Conservation (phyloP, 1,284 basidiomycete genomes). For the Irpex lacteus region DNA sequence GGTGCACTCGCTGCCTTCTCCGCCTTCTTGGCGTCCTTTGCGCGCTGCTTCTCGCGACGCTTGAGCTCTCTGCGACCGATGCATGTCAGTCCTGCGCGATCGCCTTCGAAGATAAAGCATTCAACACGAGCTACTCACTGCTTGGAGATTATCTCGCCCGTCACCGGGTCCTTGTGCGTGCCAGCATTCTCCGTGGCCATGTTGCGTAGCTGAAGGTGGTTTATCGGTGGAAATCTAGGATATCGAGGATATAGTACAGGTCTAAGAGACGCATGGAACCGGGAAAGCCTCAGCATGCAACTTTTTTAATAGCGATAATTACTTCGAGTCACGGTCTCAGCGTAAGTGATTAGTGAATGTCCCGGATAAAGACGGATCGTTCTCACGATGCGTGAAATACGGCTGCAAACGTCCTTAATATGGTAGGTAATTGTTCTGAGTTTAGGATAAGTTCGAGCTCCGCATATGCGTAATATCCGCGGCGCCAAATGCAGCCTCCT, state of each 20-base stretch:
- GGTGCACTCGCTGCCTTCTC: constrained; percentile 63
- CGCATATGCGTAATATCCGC: neutral
- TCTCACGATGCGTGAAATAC: neutral
- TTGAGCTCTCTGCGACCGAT: constrained; percentile 76
- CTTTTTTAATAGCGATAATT: constrained; percentile 14
- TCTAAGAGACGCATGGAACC: constrained; percentile 15
- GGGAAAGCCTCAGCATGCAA: constrained; percentile 31
- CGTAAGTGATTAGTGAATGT: neutral
- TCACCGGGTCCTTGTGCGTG: constrained; percentile 81
- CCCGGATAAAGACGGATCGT: neutral
- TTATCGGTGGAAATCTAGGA: constrained; percentile 11
- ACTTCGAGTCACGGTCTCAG: constrained; percentile 9
- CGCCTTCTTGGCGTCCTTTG: constrained; percentile 84
- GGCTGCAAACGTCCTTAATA: neutral
- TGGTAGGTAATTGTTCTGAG: neutral
- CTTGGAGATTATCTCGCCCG: constrained; percentile 95
- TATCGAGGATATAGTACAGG: constrained; percentile 18
- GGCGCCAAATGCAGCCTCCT: neutral
- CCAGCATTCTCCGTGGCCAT: constrained; percentile 56
- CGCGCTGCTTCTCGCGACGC: constrained; percentile 83
- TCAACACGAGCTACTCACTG: constrained; percentile 51
- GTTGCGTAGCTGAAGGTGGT: constrained; percentile 19
- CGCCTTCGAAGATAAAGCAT: neutral
- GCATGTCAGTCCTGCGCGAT: neutral
- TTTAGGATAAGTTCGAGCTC: neutral